Base-by-base conservation (phyloP, 768 basidiomycete genomes). In the Trametes maxima region DNA sequence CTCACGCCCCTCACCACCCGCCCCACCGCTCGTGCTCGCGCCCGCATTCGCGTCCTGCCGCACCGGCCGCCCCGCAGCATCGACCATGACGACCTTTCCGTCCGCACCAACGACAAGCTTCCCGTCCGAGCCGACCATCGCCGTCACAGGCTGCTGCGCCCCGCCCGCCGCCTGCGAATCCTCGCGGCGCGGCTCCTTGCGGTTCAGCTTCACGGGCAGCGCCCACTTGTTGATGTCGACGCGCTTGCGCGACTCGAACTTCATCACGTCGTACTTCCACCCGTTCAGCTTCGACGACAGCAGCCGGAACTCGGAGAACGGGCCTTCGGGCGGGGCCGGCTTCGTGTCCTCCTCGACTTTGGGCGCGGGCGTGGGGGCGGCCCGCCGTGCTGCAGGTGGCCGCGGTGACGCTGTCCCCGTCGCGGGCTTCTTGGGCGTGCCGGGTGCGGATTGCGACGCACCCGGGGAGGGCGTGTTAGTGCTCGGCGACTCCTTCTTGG, bases 221-320 rank as follows among this genome's bases (percentile, higher is more conserved):
- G 78, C 72, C 89, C 93, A 94, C 33, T 76, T 74, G 53, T 79
- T 78, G 55, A 92, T 79, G 70, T 94, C 90, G 57, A 92, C 76
- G 16, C 81, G 77, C 68, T 88, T 88, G 58, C 88, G 82, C 36
- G 87, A 85, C 73, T 91, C 87, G 72, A 95, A 93, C 74, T 93
- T 93, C 89, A 95, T 92, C 60, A 95, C 85, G 75, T 94, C 90
- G 80, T 93, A 92, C 71, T 90, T 92, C 91, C 92, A 94, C 25
- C 89, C 90, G 71, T 90, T 90, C 70, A 89, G 83, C 16, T 85
- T 83, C 28, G 89, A 88, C 7, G 90, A 90, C 73, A 92, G 82
- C 69, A 94, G 83, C 69, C 82, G 83, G 77, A 85, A 94, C 72
- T 94, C 92, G 64, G 84, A 81, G 76, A 77, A 93, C 0, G 85